Evolutionary conservation across 192 early-diverging fungal species (phyloP), one percentile per base, ranked within the genome.

Genomic region (Dispira parvispora): DNA sequence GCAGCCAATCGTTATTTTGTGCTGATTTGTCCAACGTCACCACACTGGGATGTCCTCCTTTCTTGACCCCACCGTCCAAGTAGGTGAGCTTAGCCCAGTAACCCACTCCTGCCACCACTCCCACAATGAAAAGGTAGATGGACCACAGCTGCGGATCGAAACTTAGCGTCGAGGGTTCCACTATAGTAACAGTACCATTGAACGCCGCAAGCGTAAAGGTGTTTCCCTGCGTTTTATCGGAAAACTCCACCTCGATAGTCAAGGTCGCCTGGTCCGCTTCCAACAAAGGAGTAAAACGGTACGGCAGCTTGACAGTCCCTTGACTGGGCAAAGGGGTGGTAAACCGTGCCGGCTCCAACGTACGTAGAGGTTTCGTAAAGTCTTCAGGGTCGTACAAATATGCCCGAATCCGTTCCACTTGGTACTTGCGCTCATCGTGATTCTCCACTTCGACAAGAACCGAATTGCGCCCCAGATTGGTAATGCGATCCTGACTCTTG

Each of bases 281-380:
- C 27, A 42, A 18, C 10, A 42, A 27, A 11, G 57, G 25, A 18
- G 21, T 43, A 60, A 60, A 60, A 14, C 32, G 25, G 38, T 60
- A 60, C 10, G 57, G 28, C 12, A 60, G 57, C 14, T 42, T 27
- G 42, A 43, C 32, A n/a, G 32, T 18, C 32, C 21, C 57, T 12
- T 27, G 0, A 0, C 3, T 8, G 27, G 12, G 42, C 25, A 60
- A 18, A 2, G 38, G 32, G 57, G 57, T 60, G 28, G 57, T 60
- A 21, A 60, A 60, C 25, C 57, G 57, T 18, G 57, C 57, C 18
- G 57, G 57, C 42, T 60, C 57, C 57, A 60, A 60, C 57, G 57
- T 60, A 14, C 57, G 57, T 1, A 60, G 8, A 27, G 38, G 28
- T 8, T 43, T 27, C 2, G 25, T 16, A 21, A 43, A 43, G 57